Evolutionary conservation across 495 filamentous ascomycete genomes (phyloP), one percentile per base, ranked within the genome.

Genomic region (Tuber brumale): DNA sequence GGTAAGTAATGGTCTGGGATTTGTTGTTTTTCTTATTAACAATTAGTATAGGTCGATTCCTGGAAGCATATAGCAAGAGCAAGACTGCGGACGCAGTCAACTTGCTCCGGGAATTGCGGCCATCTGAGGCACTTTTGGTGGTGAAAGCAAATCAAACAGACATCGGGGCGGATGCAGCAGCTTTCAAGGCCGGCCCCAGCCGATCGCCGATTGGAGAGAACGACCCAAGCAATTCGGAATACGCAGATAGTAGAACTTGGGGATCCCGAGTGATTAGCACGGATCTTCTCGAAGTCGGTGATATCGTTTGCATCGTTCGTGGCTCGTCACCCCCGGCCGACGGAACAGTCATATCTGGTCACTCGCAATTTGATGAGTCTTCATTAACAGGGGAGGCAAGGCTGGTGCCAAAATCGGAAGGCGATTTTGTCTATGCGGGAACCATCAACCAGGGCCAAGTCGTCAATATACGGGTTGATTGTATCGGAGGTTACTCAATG

Each of bases 1-100:
- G 91, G 91, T 71, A 76, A 61, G 77, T 51, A 31, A 14, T 57
- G 1, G 19, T 31, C 37, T 19, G 2, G 35, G 23, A 27, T 35
- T 51, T 0, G n/a, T 16, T 31, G 42, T n/a, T 46, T n/a, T 46
- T 23, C 27, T 61, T 73, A 2, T 74, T 81, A 72, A 81, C 44
- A 6, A 46, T 48, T 42, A n/a, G 70, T 37, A 77, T 27, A 82
- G 89, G 89, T 1, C 89, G 94, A 23, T 89, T 90, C 71, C 88
- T 97, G 70, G 95, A 98, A 85, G 91, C 93, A 31, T 95, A 95
- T 85, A 97, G 92, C 87, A 97, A 97, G 85, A 90, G 93, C 1
- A 94, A 92, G 82, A 92, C 94, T 0, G 94, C 95, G 3, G 92
- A 97, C 83, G 95, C 94, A 7, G 93, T 98, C 8, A 88, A 91